Conservation (phyloP, 345 rosid species). For the Pistacia vera region DNA sequence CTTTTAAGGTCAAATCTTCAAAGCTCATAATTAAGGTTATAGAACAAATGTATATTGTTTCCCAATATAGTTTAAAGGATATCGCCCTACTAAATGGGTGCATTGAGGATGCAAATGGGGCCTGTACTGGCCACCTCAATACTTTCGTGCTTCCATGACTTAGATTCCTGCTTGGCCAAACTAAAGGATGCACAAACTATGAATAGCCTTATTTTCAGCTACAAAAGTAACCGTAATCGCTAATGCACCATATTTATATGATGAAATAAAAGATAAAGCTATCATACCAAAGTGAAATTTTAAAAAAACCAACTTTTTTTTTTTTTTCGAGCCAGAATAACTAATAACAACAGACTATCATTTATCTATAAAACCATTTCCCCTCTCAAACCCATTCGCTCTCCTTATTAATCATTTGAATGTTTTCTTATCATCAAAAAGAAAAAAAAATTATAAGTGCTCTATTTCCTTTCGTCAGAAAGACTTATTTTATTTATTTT, state of each 20-base stretch:
- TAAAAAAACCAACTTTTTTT: too few species aligned
- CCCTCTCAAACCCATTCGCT: not conserved
- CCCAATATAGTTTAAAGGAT: constrained; percentile 55
- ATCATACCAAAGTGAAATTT: not conserved
- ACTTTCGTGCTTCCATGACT: constrained; percentile 98
- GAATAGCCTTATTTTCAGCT: not conserved
- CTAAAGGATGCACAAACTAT: constrained; percentile 18
- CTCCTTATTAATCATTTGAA: not conserved
- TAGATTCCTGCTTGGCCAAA: constrained; percentile 70
- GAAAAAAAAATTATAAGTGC: too few species aligned
- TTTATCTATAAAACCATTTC: too few species aligned
- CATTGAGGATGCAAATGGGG: constrained; percentile 79
- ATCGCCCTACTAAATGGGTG: constrained; percentile 96
- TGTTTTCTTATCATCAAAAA: not conserved
- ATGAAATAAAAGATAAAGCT: not conserved
- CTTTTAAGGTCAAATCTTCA: not conserved
- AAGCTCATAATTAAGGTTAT: not conserved
- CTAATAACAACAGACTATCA: not conserved
- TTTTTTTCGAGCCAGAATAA: not conserved
- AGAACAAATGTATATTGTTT: not conserved
- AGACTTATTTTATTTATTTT: too few species aligned
- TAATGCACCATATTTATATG: not conserved
- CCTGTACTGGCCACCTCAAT: constrained; percentile 85
- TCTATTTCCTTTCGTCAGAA: not conserved
- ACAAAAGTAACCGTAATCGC: too few species aligned